These are phyloP conservation scores for Nidula niveotomentosa DNA, from an alignment of 1,284 basidiomycete species.

Conservation along the genomic window DNA sequence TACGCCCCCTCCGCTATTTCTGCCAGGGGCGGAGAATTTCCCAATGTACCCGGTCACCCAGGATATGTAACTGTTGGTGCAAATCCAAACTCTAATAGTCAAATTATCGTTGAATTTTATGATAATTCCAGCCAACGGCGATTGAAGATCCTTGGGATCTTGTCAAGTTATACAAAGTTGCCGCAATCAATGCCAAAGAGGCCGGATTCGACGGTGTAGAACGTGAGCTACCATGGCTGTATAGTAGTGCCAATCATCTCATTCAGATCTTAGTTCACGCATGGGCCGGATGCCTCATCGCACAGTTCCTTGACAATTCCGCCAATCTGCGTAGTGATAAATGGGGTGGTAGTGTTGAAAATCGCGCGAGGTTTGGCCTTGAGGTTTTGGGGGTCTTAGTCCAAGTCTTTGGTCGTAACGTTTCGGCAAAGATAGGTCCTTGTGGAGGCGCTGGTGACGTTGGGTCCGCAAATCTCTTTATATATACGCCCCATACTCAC, in stretches of 20 bases:
- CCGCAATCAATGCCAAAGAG: conserved; percentile 19
- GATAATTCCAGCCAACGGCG: too few relatives aligned
- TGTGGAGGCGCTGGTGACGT: conserved; percentile 40
- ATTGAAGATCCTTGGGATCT: too few relatives aligned
- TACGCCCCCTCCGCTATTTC: too few relatives aligned
- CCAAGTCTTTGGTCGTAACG: conserved; percentile 44
- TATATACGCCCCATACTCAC: not conserved
- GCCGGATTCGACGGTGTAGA: conserved; percentile 45
- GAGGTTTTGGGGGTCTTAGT: conserved; percentile 42
- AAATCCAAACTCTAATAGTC: too few relatives aligned
- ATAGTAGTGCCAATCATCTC: too few relatives aligned
- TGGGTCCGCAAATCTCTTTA: conserved; percentile 17
- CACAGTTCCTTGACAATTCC: conserved; percentile 49
- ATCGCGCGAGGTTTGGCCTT: conserved; percentile 48
- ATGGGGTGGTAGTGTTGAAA: conserved; percentile 54
- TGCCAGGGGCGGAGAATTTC: too few relatives aligned
- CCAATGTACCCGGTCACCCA: too few relatives aligned
- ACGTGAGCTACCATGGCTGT: too few relatives aligned
- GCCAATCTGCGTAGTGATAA: conserved; percentile 54
- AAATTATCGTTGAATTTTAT: too few relatives aligned
- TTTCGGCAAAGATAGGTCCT: conserved; percentile 47
- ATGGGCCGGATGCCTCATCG: not conserved
- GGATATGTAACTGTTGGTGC: too few relatives aligned
- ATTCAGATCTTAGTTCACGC: not conserved
- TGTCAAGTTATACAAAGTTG: too few relatives aligned